Conservation (phyloP, 345 rosid species). For the Populus simonii region DNA sequence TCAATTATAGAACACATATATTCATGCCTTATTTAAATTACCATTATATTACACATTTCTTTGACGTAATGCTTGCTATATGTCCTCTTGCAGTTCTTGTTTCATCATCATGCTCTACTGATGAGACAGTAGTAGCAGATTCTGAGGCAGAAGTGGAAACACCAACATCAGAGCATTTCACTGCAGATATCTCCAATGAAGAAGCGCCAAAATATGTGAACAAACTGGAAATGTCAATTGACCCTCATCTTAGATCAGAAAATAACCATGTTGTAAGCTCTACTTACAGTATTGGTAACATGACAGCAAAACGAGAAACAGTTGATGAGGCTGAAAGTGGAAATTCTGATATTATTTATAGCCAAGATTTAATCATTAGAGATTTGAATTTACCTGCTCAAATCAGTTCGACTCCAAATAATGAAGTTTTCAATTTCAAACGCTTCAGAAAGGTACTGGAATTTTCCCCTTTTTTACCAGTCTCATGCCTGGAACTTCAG, state of each 20-base stretch:
- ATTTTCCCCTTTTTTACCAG: not conserved
- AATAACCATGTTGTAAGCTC: constrained; percentile 14
- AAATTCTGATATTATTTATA: constrained; percentile 64
- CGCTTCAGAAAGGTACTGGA: constrained; percentile 73
- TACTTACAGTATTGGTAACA: constrained; percentile 23
- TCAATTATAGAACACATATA: not conserved
- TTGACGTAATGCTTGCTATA: not conserved
- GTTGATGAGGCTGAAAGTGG: constrained; percentile 50
- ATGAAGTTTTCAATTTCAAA: constrained; percentile 61
- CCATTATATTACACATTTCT: not conserved
- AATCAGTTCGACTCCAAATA: constrained; percentile 24
- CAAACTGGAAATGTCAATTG: constrained; percentile 26
- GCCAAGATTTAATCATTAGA: constrained; percentile 62
- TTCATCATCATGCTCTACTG: constrained; percentile 93
- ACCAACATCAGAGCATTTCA: constrained; percentile 36
- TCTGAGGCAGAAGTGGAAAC: constrained; percentile 69
- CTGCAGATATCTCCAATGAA: constrained; percentile 25
- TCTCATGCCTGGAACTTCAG: no score
- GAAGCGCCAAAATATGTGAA: constrained; percentile 21
- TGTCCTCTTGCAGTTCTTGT: constrained; percentile 54
- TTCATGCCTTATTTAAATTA: not conserved
- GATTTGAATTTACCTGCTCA: constrained; percentile 26
- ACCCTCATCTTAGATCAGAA: constrained; percentile 12
- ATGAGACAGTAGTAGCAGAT: constrained; percentile 93
- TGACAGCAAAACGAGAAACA: constrained; percentile 34